phyloP scores from a whole-genome alignment of 202 grass and related monocot genomes.

The Digitaria exilis region DNA sequence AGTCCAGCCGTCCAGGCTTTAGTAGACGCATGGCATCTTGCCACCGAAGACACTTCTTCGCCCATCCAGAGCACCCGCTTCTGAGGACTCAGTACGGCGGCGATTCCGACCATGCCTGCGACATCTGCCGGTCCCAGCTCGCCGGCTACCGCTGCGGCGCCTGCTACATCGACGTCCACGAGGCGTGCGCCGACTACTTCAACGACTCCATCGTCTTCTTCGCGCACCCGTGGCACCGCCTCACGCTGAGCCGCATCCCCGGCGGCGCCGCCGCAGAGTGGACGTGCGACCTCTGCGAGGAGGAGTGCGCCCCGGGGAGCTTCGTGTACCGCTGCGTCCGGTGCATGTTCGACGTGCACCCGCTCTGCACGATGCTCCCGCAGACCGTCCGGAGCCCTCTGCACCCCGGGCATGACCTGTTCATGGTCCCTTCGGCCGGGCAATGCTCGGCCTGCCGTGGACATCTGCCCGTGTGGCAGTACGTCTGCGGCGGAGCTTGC shows the following conservation, averaged over 20 bases:
- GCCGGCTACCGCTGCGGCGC: not conserved
- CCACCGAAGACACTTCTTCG: not conserved
- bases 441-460: not conserved
- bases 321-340: constrained; percentile 17
- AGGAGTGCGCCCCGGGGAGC: not conserved
- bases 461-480: not conserved
- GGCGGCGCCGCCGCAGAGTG: not conserved
- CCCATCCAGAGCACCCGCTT: not conserved
- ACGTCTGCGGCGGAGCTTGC: not conserved
- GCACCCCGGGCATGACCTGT: not conserved
- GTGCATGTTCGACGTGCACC: constrained; percentile 32
- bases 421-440: not conserved
- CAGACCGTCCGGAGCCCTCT: not conserved
- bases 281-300: not conserved
- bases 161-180: constrained; percentile 22
- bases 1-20: too few species aligned
- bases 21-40: not conserved
- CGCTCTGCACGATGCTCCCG: constrained; percentile 12
- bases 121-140: constrained; percentile 3
- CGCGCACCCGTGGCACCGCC: constrained; percentile 4
- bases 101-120: not conserved
- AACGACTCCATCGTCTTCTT: not conserved
- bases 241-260: not conserved
- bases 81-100: not conserved
- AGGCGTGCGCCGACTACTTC: not conserved